phyloP scores from a whole-genome alignment of 768 basidiomycete genomes.

The Termitomyces sp. region DNA sequence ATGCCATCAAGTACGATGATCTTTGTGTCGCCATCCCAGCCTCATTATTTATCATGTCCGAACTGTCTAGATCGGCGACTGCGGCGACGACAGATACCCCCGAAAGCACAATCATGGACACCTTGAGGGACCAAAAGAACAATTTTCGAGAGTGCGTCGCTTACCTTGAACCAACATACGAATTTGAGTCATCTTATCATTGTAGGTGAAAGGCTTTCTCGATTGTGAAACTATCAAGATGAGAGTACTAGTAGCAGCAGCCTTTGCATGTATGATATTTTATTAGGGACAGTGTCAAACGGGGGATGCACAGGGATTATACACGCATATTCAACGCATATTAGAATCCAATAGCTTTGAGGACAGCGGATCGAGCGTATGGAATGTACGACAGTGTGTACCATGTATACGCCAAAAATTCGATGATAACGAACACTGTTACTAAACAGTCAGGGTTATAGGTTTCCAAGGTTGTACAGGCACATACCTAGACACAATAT shows the following conservation, averaged over 20 bases:
- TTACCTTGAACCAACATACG: background rate
- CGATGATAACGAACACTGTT: slow-evolving; percentile 84
- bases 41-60: background rate
- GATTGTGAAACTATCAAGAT: slow-evolving; percentile 1
- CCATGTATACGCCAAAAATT: slow-evolving; percentile 92
- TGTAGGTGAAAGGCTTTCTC: slow-evolving; percentile 3
- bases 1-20: slow-evolving; percentile 56
- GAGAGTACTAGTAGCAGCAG: background rate
- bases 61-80: slow-evolving; percentile 41
- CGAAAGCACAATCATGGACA: slow-evolving; percentile 63
- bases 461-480: slow-evolving; percentile 1
- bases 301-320: background rate
- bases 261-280: background rate
- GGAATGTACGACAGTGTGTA: slow-evolving; percentile 88
- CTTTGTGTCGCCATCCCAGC: background rate
- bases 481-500: slow-evolving; percentile 65
- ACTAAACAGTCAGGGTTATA: slow-evolving; percentile 2
- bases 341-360: slow-evolving; percentile 56
- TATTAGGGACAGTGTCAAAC: background rate
- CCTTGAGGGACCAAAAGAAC: slow-evolving; percentile 83
- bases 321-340: slow-evolving; percentile 20
- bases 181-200: background rate
- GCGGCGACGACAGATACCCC: slow-evolving; percentile 37
- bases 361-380: slow-evolving; percentile 75
- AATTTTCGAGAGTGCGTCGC: slow-evolving; percentile 58